Conservation (phyloP, 305 asterid species). For the Euphrasia arctica region DNA sequence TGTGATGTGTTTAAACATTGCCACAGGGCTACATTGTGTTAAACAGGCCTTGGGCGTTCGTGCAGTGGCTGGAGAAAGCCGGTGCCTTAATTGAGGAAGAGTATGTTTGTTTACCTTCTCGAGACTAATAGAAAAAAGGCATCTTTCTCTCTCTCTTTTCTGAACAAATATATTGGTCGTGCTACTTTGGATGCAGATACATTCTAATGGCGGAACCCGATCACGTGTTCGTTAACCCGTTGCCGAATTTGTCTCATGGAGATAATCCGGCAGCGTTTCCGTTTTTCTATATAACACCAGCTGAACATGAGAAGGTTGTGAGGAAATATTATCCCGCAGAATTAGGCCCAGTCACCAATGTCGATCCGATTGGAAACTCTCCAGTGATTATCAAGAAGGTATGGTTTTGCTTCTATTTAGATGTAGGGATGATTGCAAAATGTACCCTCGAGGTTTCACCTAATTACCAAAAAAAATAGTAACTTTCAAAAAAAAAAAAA, state of each 20-base stretch:
- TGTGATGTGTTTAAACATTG: constrained; percentile 21
- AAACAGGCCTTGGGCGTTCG: constrained; percentile 98
- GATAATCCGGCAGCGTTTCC: constrained; percentile 89
- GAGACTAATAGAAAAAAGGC: constrained; percentile 25
- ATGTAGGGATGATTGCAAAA: background rate
- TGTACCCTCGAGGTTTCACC: background rate
- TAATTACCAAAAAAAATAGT: background rate
- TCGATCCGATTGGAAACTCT: constrained; percentile 84
- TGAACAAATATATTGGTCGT: constrained; percentile 38
- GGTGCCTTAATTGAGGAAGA: constrained; percentile 61
- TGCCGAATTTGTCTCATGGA: constrained; percentile 89
- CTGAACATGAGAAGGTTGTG: constrained; percentile 60
- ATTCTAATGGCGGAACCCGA: constrained; percentile 99
- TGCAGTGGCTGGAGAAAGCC: constrained; percentile 94
- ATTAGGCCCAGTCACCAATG: constrained; percentile 56
- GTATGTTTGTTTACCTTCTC: constrained; percentile 52
- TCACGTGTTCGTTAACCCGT: constrained; percentile 80
- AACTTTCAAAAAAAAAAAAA: too few relatives aligned
- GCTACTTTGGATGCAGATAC: constrained; percentile 64
- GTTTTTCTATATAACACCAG: constrained; percentile 85
- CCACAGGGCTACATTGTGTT: constrained; percentile 90
- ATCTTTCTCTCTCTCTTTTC: constrained; percentile 75
- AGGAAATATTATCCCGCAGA: constrained; percentile 80
- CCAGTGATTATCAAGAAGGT: constrained; percentile 85
- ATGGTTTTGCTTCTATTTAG: background rate